These are phyloP conservation scores for Neurospora sp. DNA, from an alignment of 495 filamentous ascomycete genomes.

Conservation along the genomic window DNA sequence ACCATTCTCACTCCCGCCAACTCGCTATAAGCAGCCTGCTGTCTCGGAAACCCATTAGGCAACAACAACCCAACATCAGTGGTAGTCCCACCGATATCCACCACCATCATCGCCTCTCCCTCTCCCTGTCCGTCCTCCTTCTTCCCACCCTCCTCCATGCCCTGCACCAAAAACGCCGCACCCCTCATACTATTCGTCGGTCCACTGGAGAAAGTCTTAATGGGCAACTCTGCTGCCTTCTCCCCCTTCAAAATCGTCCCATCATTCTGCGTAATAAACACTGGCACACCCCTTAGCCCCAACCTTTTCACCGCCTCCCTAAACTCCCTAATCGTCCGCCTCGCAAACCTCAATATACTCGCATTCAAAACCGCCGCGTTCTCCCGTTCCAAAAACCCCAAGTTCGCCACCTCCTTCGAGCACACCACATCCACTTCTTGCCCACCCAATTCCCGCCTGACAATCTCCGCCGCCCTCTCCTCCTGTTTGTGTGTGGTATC, in stretches of 20 bases:
- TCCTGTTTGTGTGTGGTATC: slow-evolving; percentile 41
- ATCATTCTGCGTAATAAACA: slow-evolving; percentile 49
- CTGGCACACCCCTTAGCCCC: slow-evolving; percentile 33
- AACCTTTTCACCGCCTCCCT: slow-evolving; percentile 34
- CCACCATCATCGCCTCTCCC: slow-evolving; percentile 30
- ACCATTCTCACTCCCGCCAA: slow-evolving; percentile 35
- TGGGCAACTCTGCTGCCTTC: slow-evolving; percentile 39
- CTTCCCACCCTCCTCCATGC: slow-evolving; percentile 1
- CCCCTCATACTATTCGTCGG: slow-evolving; percentile 50
- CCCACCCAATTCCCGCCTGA: slow-evolving; percentile 7
- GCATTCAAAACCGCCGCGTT: slow-evolving; percentile 49
- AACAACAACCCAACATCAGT: slow-evolving; percentile 34
- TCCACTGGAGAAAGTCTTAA: slow-evolving; percentile 43
- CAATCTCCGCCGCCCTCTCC: slow-evolving; percentile 32
- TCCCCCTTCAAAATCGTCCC: slow-evolving; percentile 41
- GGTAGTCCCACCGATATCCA: slow-evolving; percentile 43
- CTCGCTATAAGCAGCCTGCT: slow-evolving; percentile 31
- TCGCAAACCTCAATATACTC: slow-evolving; percentile 39
- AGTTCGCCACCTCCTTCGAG: slow-evolving; percentile 37
- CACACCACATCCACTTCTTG: slow-evolving; percentile 40
- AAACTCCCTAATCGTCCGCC: slow-evolving; percentile 39
- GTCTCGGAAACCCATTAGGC: slow-evolving; percentile 35
- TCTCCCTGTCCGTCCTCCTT: background rate
- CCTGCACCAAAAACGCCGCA: slow-evolving; percentile 37
- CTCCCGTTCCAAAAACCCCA: slow-evolving; percentile 46